Percentiles rank a stretch among this genome's conserved stretches.
These are phyloP conservation scores for Citrus medica DNA, from an alignment of 345 rosid species.

Conservation along the genomic window DNA sequence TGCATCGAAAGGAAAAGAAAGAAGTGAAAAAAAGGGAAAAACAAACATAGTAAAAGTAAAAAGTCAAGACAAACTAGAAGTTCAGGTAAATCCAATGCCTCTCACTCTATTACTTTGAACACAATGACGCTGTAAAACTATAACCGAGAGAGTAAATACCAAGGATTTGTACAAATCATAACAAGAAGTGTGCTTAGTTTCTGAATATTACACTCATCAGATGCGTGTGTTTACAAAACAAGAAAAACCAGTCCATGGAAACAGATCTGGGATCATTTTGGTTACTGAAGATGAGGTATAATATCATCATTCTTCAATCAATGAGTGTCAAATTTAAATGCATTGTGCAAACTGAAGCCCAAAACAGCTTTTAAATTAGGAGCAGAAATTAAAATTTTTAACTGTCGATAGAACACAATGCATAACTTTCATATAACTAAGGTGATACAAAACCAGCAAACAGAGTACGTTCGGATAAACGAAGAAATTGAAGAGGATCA, in stretches of 20 bases:
- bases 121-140: not conserved
- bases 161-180: not conserved
- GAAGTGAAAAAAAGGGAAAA: not conserved
- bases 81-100: not conserved
- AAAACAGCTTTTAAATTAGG: not conserved
- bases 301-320: not conserved
- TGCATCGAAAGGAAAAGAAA: conserved; percentile 11
- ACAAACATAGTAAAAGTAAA: not conserved
- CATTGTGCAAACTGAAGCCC: not conserved
- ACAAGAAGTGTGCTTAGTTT: not conserved
- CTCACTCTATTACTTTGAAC: not conserved
- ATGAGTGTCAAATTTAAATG: not conserved
- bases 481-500: not conserved
- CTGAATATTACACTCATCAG: not conserved
- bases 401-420: not conserved
- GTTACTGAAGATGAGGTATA: not conserved
- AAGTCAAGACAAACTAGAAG: not conserved
- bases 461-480: not conserved
- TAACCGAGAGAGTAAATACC: not conserved
- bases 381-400: not conserved
- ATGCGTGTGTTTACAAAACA: not conserved
- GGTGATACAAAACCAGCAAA: not conserved
- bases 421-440: not conserved
- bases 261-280: not conserved
- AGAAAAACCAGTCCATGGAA: not conserved